A percentile compares a stretch with the other conserved stretches of the same genome.
Evolutionary conservation across 495 filamentous ascomycete genomes (phyloP).

Genomic region (Pyrenula massariospora): DNA sequence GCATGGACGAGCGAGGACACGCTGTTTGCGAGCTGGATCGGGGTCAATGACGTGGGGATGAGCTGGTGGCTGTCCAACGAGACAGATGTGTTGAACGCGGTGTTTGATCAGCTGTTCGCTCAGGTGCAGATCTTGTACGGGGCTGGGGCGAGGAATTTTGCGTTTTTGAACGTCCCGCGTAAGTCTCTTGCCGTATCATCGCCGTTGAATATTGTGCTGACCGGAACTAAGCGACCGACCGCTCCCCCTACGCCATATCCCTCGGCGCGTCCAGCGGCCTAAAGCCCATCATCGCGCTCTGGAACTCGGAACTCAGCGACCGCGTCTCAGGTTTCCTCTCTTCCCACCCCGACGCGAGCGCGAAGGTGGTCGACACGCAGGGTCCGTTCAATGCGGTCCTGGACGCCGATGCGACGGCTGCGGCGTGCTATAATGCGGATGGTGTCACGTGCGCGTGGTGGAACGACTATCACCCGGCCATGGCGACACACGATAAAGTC

Average conservation of each 20-base stretch:
- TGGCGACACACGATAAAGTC: background rate
- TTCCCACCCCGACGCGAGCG: background rate
- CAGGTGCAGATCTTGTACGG: constrained; percentile 36
- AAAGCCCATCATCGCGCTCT: background rate
- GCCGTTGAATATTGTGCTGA: no score
- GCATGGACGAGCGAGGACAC: constrained; percentile 42
- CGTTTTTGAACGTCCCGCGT: constrained; percentile 46
- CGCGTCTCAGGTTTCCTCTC: background rate
- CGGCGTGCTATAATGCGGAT: constrained; percentile 21
- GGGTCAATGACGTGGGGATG: constrained; percentile 51
- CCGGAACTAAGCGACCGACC: background rate
- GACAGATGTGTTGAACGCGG: no score
- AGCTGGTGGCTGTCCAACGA: no score
- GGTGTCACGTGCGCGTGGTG: constrained; percentile 25
- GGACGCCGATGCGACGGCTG: background rate
- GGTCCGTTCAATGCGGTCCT: background rate
- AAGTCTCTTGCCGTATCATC: no score
- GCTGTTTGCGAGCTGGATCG: constrained; percentile 55
- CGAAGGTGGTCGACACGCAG: no score
- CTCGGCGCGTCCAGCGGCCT: background rate
- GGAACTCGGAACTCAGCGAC: background rate
- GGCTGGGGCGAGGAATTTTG: constrained; percentile 46
- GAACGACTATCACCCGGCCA: constrained; percentile 11
- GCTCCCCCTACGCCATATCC: background rate
- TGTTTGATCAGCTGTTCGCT: constrained; percentile 34